phyloP scores from a whole-genome alignment of 495 filamentous ascomycete genomes.

The Aspergillus bridgeri region DNA sequence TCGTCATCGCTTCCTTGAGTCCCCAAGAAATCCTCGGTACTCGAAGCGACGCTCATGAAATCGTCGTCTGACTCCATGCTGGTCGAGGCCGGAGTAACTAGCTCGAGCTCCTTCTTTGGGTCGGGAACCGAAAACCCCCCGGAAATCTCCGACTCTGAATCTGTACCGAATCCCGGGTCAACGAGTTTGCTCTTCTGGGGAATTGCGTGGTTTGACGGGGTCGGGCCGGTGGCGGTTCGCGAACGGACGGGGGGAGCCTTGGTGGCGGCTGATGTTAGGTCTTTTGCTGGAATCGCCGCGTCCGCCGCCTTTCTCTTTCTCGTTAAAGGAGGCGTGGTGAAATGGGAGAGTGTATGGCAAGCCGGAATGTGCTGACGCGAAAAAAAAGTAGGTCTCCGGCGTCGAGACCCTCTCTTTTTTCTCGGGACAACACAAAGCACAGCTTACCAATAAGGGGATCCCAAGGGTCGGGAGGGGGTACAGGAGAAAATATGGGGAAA shows the following conservation, averaged over 20 bases:
- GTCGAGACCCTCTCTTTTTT: slow-evolving; percentile 25
- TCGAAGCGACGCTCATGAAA: slow-evolving; percentile 82
- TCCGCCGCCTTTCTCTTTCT: slow-evolving; percentile 92
- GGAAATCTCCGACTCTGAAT: slow-evolving; percentile 7
- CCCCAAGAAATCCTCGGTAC: slow-evolving; percentile 66
- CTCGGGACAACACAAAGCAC: slow-evolving; percentile 25
- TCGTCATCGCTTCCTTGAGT: slow-evolving; percentile 72
- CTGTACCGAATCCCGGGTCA: slow-evolving; percentile 5
- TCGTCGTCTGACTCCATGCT: slow-evolving; percentile 97
- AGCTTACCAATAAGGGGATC: slow-evolving; percentile 15
- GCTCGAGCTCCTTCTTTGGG: slow-evolving; percentile 18
- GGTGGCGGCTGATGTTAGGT: slow-evolving; percentile 35
- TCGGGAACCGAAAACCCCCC: slow-evolving; percentile 12
- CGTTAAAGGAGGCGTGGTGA: slow-evolving; percentile 66
- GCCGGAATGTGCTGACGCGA: slow-evolving; percentile 19
- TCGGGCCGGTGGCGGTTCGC: slow-evolving; percentile 30
- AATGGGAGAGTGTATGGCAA: slow-evolving; percentile 15
- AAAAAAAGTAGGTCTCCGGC: slow-evolving; percentile 16
- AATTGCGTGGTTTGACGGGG: slow-evolving; percentile 12
- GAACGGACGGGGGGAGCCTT: slow-evolving; percentile 27
- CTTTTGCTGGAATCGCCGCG: slow-evolving; percentile 58
- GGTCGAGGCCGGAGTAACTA: slow-evolving; percentile 48
- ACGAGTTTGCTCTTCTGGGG: slow-evolving; percentile 16
- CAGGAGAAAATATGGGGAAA: too few relatives aligned
- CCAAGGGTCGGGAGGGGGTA: slow-evolving; percentile 1